Evolutionary conservation across 257 asterid genomes (phyloP).

Genomic region (Solanum tacnaense): DNA sequence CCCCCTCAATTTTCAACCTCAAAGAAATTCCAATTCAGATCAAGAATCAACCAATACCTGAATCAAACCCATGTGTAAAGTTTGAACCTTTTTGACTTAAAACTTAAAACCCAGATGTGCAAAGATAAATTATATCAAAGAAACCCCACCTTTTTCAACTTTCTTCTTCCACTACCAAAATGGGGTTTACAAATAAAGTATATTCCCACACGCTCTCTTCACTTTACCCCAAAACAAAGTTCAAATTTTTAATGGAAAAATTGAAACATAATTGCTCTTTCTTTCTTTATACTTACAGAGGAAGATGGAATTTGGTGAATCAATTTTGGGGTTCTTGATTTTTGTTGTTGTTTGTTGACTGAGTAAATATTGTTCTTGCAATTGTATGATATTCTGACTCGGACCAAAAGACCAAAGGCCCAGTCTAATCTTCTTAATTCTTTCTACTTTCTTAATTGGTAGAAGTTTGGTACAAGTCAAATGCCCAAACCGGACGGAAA

Average conservation of each 20-base stretch:
- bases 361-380: background rate
- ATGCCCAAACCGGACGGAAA: background rate
- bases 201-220: background rate
- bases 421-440: background rate
- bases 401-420: background rate
- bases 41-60: background rate
- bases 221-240: background rate
- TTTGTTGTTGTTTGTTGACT: background rate
- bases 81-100: conserved; percentile 13
- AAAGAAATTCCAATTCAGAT: background rate
- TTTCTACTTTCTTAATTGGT: background rate
- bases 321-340: background rate
- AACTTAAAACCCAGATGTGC: conserved; percentile 16
- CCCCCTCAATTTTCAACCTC: background rate
- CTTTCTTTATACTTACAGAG: background rate
- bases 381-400: background rate
- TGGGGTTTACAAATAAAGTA: conserved; percentile 1
- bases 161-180: background rate
- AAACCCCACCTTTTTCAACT: background rate
- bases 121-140: conserved; percentile 16
- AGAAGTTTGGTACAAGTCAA: background rate
- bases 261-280: background rate
- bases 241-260: background rate
- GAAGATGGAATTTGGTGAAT: background rate
- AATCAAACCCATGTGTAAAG: conserved; percentile 7